These are phyloP conservation scores for Echites panduratus DNA, from an alignment of 257 asterid species.

Conservation along the genomic window DNA sequence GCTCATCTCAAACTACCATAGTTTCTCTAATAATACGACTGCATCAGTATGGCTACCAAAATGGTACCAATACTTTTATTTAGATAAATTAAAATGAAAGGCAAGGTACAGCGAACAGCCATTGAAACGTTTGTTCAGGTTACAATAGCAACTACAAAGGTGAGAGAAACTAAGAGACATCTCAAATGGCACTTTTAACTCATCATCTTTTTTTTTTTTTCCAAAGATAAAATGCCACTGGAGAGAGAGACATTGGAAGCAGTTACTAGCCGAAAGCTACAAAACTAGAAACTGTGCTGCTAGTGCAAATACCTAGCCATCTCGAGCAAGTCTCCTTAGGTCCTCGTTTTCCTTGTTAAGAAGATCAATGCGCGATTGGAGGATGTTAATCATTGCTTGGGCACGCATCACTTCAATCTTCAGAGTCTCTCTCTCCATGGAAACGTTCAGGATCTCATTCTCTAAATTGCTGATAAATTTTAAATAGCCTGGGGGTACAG, in stretches of 20 bases:
- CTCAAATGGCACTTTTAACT: constrained; percentile 23
- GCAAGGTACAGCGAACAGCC: constrained; percentile 4
- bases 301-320: constrained; percentile 15
- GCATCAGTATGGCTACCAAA: not conserved
- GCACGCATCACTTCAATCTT: constrained; percentile 97
- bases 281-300: constrained; percentile 19
- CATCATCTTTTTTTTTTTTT: constrained; percentile 27
- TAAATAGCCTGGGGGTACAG: constrained; percentile 89
- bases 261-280: constrained; percentile 10
- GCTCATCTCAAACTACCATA: not conserved
- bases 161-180: constrained; percentile 19
- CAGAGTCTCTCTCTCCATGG: constrained; percentile 83
- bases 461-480: constrained; percentile 82
- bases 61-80: constrained; percentile 4
- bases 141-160: constrained; percentile 22
- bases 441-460: constrained; percentile 67
- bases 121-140: constrained; percentile 24
- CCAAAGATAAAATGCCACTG: constrained; percentile 18
- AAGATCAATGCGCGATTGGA: constrained; percentile 63
- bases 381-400: constrained; percentile 84
- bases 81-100: constrained; percentile 8
- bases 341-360: constrained; percentile 67
- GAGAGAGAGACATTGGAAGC: constrained; percentile 13
- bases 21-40: not conserved
- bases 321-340: constrained; percentile 32